Evolutionary conservation across 331 rosid species (phyloP).

Genomic region (Saraca asoca): DNA sequence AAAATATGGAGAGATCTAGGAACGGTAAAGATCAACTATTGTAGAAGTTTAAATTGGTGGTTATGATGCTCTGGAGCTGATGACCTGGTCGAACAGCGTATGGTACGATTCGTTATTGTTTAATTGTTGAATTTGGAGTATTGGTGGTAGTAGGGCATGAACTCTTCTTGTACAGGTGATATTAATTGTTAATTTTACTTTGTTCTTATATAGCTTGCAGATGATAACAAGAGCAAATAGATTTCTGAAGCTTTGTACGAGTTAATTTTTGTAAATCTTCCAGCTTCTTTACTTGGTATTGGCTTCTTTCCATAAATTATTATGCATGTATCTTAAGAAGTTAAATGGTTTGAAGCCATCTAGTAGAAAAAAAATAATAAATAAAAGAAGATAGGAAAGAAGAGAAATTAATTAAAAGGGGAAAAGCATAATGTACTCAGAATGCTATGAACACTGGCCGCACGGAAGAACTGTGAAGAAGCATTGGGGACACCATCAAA

Average conservation of each 20-base stretch:
- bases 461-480: too few relatives aligned
- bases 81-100: conserved; percentile 29
- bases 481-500: too few relatives aligned
- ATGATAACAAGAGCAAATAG: background rate
- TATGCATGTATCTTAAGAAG: too few relatives aligned
- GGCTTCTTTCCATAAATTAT: too few relatives aligned
- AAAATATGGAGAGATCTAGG: conserved; percentile 24
- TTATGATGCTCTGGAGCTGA: conserved; percentile 35
- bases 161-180: conserved; percentile 50
- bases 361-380: too few relatives aligned
- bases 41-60: conserved; percentile 28
- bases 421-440: too few relatives aligned
- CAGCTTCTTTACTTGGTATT: too few relatives aligned
- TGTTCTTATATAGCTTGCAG: conserved; percentile 26
- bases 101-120: conserved; percentile 36
- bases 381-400: too few relatives aligned
- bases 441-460: too few relatives aligned
- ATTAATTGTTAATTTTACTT: conserved; percentile 38
- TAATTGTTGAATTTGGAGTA: conserved; percentile 36
- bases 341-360: too few relatives aligned
- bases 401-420: too few relatives aligned
- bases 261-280: too few relatives aligned
- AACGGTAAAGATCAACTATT: conserved; percentile 14
- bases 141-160: conserved; percentile 16
- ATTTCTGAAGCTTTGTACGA: background rate